Evolutionary conservation across 805 yeast genomes (phyloP), one percentile per base, ranked within the genome.

Genomic region (Wickerhamiella sergipiensis): DNA sequence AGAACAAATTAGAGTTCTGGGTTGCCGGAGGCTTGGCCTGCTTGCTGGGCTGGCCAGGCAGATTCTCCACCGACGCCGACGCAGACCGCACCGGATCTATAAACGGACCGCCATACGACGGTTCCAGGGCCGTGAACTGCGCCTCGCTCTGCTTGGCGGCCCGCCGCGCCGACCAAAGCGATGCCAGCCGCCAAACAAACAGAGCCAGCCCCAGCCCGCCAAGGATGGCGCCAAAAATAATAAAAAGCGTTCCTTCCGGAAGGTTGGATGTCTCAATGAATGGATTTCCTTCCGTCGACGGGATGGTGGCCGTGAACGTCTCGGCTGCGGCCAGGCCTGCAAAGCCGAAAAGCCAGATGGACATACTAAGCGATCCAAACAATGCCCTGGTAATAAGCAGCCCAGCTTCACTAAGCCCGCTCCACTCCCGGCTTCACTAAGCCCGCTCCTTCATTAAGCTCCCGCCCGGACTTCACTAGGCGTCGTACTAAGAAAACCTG

Each of bases 171-270:
- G 58, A 51, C 51, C 55, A 53, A 13, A 77, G 74, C 43, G 72
- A 68, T 22, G 76, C 63, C 21, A 75, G 59, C 57, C 81, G 77
- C 75, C 82, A 80, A 13, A 71, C 55, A 10, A 75, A 55, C 40
- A 82, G 70, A 1, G 71, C 72, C 3, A 81, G 54, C 19, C 80
- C 64, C 3, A 83, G 67, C 39, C 78, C 79, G 0, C 81, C 85
- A 4, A 81, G 78, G 39, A 81, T 71, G 10, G 82, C 71, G 1
- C 94, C 95, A 43, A 85, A 83, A 0, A 85, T 83, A 48, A 87
- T 86, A 66, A 85, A 86, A 2, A 87, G 88, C 0, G 92, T 83
- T 1, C 95, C 95, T 46, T 77, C 73, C 1, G 88, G 85, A 45
- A 72, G 70, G 19, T 61, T 61, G 6, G 79, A 65, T 45, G 69